These are phyloP conservation scores for Cicer pinnatifidum DNA, from an alignment of 306 rosid species.

Conservation along the genomic window DNA sequence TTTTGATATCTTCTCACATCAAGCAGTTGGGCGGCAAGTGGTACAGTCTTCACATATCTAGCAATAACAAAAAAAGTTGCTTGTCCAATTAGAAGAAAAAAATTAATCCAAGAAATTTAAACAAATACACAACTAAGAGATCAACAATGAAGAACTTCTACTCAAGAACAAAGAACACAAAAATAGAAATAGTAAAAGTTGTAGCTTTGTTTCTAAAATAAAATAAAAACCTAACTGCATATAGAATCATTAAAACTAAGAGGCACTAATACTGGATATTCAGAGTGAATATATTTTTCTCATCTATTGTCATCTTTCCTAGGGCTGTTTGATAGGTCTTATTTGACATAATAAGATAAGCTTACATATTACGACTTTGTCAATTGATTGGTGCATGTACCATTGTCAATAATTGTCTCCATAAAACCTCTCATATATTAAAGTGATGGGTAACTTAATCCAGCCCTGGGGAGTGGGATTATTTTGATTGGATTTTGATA, in stretches of 20 bases:
- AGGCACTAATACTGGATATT: slow-evolving; percentile 6
- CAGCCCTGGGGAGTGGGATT: no score
- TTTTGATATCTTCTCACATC: slow-evolving; percentile 92
- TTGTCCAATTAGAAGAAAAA: slow-evolving; percentile 4
- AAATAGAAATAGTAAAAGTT: background rate
- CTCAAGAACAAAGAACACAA: slow-evolving; percentile 10
- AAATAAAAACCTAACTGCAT: slow-evolving; percentile 5
- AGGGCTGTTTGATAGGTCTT: background rate
- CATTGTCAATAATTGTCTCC: no score
- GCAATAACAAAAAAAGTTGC: slow-evolving; percentile 31
- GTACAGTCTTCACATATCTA: slow-evolving; percentile 95
- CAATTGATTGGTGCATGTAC: no score
- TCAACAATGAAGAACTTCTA: background rate
- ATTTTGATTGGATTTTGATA: no score
- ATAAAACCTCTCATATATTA: no score
- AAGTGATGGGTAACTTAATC: no score
- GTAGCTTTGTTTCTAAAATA: background rate
- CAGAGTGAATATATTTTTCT: background rate
- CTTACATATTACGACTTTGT: background rate
- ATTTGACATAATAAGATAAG: background rate
- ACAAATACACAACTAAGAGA: slow-evolving; percentile 31
- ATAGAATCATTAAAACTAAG: slow-evolving; percentile 13
- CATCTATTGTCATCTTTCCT: slow-evolving; percentile 19
- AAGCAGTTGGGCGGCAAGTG: slow-evolving; percentile 91
- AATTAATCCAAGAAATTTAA: slow-evolving; percentile 37